Base-by-base conservation (phyloP, 441 rosid species). In the Erysimum pusillum region DNA sequence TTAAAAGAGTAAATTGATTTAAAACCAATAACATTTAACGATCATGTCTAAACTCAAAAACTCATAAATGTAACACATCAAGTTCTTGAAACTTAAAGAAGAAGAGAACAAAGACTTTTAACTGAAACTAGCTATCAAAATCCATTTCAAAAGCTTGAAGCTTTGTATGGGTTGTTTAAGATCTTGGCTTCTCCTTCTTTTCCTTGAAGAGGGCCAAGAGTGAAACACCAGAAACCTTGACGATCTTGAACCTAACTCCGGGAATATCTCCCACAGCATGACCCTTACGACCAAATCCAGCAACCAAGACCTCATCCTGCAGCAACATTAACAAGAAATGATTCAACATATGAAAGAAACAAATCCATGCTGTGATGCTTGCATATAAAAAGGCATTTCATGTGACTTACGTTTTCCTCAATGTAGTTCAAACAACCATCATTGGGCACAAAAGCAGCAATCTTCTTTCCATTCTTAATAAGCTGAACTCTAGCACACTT, bases 191-290 rank as follows among this genome's bases (percentile, higher is more conserved):
- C 85, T 88, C 91, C 80, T 87, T 87, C 87, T 87, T 87, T 68
- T 87, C 91, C 73, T 87, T 87, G 84, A 87, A 87, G 42, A 87
- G 87, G 32, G 91, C 91, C 72, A 88, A 76, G 41, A 88, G 89
- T 6, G 91, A 88, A 28, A 88, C 91, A 35, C 91, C 91, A 20
- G 91, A 88, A 10, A 88, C 91, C 83, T 88, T 88, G 69, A 88
- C 91, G 0, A 88, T 88, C 88, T 87, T 87, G 87, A 87, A 87
- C 31, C 91, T 83, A n/a, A n/a, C n/a, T 67, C 90, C 87, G 6
- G 91, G 91, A 85, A 85, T 22, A 22, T 22, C 25, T 22, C 25
- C 25, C 28, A 25, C 28, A 25, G 28, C 28, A 25, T 84, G 91
- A 25, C 89, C 90, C 78, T 85, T 85, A 52, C 88, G 91, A 15